Evolutionary conservation across 768 basidiomycete genomes (phyloP), one percentile per base, ranked within the genome.

Genomic region (Mycena rebaudengoi): DNA sequence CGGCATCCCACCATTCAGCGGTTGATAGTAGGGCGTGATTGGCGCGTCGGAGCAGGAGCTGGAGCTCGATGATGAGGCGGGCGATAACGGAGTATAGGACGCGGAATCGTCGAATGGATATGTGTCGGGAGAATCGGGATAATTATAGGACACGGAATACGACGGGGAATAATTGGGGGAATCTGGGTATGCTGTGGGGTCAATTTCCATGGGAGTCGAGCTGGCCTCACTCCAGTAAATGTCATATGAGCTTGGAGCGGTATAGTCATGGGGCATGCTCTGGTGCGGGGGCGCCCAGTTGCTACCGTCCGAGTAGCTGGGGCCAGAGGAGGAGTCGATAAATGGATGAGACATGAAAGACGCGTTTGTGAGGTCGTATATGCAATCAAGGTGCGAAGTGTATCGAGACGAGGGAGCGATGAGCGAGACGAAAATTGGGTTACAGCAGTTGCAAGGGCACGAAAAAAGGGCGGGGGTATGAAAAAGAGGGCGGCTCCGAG

Each of bases 41-140:
- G 64, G 64, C 40, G 58, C 64, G 52, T 65, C 64, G 46, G 58
- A 65, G 45, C 58, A 60, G 30, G 64, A 60, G 53, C 64, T 65
- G 62, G 55, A 63, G 54, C 62, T 63, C 39, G 62, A 63, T 14
- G 62, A 57, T 41, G 58, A 35, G 39, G 64, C 59, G 37, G 64
- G 64, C 6, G 64, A 65, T 21, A 65, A 43, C 1, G 64, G 58
- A 25, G 58, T 26, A 11, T 18, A 32, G 25, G 53, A 25, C 23
- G 55, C 57, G 40, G 21, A 59, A 32, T 65, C 64, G 40, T 55
- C 52, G 26, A 49, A 64, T 33, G 54, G 14, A 20, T 58, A 41
- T 29, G 50, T 54, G 5, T 54, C 61, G 44, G 63, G 63, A 1
- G 63, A 64, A 46, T 59, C 37, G 57, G 45, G 46, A 21, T 60